Evolutionary conservation across 2,329 filamentous ascomycete species (phyloP).

Genomic region (Colletotrichum sp.): DNA sequence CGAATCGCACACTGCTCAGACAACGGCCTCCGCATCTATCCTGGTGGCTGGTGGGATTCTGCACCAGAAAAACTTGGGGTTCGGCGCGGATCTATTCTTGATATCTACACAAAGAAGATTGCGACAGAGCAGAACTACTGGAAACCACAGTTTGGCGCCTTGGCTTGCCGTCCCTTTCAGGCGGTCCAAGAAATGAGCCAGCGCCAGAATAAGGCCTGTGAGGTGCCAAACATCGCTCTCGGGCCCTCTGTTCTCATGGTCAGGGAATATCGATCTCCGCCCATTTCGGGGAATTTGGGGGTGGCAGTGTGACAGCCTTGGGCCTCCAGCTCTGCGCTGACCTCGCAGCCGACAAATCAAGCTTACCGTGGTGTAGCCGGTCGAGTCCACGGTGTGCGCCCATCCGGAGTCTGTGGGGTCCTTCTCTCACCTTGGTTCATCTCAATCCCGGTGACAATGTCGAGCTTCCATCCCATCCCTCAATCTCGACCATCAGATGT

Average conservation of each 20-base stretch:
- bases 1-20: background rate
- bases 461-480: background rate
- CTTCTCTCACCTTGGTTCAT: background rate
- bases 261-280: background rate
- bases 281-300: background rate
- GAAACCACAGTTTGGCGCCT: background rate
- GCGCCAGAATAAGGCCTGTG: background rate
- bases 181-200: background rate
- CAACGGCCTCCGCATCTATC: background rate
- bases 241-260: conserved; percentile 22
- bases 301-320: conserved; percentile 5
- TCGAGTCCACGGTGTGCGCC: background rate
- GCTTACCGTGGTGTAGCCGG: background rate
- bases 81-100: background rate
- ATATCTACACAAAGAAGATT: background rate
- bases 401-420: background rate
- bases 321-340: background rate
- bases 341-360: background rate
- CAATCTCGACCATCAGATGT: background rate
- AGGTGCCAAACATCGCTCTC: conserved; percentile 29
- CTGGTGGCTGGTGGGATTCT: background rate
- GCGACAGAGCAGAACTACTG: background rate
- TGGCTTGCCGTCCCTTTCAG: background rate
- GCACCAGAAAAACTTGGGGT: background rate
- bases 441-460: background rate